Conservation (phyloP, 495 filamentous ascomycete genomes). For the Annulohypoxylon stygium region DNA sequence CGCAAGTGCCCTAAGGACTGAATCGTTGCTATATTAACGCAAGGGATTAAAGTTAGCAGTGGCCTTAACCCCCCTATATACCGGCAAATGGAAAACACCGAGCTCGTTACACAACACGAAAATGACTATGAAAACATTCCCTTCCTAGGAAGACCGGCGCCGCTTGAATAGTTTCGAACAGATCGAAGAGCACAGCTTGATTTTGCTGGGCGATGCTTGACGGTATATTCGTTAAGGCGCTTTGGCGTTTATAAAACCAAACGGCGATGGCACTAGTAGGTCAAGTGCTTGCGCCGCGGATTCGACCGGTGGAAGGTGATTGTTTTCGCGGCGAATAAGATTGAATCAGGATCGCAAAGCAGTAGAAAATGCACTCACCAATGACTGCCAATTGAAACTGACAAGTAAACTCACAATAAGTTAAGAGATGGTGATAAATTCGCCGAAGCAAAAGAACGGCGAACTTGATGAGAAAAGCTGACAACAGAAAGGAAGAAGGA, state of each 20-base stretch:
- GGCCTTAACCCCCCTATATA: not conserved
- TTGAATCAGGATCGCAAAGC: conserved; percentile 17
- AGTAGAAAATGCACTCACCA: conserved; percentile 44
- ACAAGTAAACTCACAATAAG: conserved; percentile 36
- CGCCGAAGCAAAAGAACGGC: conserved; percentile 46
- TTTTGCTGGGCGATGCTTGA: not conserved
- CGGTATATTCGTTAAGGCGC: not conserved
- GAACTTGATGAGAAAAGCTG: conserved; percentile 48
- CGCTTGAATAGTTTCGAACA: conserved; percentile 2
- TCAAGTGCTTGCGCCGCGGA: conserved; percentile 24
- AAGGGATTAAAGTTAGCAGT: conserved; percentile 22
- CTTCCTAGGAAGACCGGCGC: not conserved
- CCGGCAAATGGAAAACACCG: conserved; percentile 3
- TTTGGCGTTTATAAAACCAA: conserved; percentile 6
- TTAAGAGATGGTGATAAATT: conserved; percentile 47
- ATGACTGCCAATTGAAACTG: conserved; percentile 39
- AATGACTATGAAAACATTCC: not conserved
- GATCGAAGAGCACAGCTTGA: not conserved
- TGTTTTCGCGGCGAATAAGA: not conserved
- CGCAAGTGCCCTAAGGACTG: conserved; percentile 17
- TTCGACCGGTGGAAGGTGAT: conserved; percentile 8
- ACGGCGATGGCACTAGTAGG: conserved; percentile 9
- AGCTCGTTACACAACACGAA: not conserved
- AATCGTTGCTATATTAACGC: conserved; percentile 21
- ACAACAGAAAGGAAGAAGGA: conserved; percentile 49